Conservation (phyloP, 2,329 filamentous ascomycete genomes). For the Arthrobotrys entomopaga region DNA sequence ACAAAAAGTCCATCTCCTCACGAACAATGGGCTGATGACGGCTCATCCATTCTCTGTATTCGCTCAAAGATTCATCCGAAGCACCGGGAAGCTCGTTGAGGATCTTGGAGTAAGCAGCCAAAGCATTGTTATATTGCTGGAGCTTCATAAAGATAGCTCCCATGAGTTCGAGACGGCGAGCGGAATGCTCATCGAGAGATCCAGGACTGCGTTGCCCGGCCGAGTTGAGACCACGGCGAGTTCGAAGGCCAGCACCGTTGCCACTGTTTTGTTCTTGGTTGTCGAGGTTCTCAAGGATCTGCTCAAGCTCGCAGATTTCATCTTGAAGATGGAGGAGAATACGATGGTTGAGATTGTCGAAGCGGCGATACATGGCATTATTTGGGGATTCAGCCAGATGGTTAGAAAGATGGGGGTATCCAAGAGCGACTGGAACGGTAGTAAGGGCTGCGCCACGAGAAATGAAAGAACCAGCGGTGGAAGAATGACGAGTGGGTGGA, state of each 20-base stretch:
- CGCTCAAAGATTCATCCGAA: conserved; percentile 27
- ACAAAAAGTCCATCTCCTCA: conserved; percentile 54
- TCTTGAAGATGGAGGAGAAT: conserved; percentile 85
- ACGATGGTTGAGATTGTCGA: conserved; percentile 83
- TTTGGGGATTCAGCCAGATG: conserved; percentile 56
- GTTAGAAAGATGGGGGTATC: conserved; percentile 57
- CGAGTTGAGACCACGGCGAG: conserved; percentile 55
- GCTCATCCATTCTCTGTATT: conserved; percentile 49
- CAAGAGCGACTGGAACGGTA: conserved; percentile 49
- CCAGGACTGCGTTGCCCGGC: conserved; percentile 45
- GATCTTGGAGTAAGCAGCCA: conserved; percentile 51
- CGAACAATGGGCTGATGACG: conserved; percentile 47
- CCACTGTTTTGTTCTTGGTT: conserved; percentile 60
- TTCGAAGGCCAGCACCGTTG: conserved; percentile 59
- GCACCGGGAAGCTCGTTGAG: conserved; percentile 49
- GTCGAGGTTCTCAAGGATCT: conserved; percentile 78
- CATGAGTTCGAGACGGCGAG: conserved; percentile 56
- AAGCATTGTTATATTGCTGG: conserved; percentile 56
- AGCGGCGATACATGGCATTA: conserved; percentile 80
- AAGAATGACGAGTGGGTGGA: conserved; percentile 41
- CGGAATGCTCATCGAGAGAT: conserved; percentile 44
- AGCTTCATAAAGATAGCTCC: conserved; percentile 57
- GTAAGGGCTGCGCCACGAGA: conserved; percentile 31
- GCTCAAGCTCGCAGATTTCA: conserved; percentile 82
- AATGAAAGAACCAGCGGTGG: conserved; percentile 37